These are phyloP conservation scores for Phytophthora quininea DNA, from an alignment of 352 stramenopile species.

Conservation along the genomic window DNA sequence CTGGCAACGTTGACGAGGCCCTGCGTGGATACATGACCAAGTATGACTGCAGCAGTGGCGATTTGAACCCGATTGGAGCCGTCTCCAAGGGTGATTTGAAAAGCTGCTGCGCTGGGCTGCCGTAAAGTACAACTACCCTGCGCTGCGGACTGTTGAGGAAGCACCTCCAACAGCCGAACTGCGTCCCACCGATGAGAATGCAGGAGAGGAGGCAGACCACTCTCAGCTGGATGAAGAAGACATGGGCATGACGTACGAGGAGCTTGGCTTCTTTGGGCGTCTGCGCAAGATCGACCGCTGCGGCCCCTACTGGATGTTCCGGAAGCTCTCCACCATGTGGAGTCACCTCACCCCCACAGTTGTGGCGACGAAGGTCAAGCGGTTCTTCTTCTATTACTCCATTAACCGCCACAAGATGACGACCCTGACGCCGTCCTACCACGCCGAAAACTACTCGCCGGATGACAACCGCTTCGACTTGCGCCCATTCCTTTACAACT, in stretches of 20 bases:
- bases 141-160: conserved; percentile 92
- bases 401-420: conserved; percentile 99
- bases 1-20: conserved; percentile 98
- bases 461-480: conserved; percentile 99
- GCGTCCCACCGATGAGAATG: conserved; percentile 86
- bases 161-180: conserved; percentile 97
- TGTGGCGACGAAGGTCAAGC: conserved; percentile 93
- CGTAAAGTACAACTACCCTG: conserved; percentile 90
- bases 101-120: conserved; percentile 94
- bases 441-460: conserved; percentile 98
- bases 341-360: conserved; percentile 75
- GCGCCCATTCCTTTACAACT: conserved; percentile 98
- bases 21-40: conserved; percentile 99
- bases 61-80: conserved; percentile 98
- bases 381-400: conserved; percentile 98
- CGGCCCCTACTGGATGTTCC: conserved; percentile 95
- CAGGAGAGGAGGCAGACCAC: conserved; percentile 77
- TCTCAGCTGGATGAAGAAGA: conserved; percentile 98
- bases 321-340: conserved; percentile 89
- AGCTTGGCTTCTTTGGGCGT: conserved; percentile 95
- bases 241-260: conserved; percentile 99
- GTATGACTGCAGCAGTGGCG: conserved; percentile 98
- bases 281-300: conserved; percentile 96
- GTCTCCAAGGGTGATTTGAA: conserved; percentile 97
- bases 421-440: conserved; percentile 98